Evolutionary conservation across 129 eudicot species (phyloP), one percentile per base, ranked within the genome.

Genomic region (Erigeron canadensis): DNA sequence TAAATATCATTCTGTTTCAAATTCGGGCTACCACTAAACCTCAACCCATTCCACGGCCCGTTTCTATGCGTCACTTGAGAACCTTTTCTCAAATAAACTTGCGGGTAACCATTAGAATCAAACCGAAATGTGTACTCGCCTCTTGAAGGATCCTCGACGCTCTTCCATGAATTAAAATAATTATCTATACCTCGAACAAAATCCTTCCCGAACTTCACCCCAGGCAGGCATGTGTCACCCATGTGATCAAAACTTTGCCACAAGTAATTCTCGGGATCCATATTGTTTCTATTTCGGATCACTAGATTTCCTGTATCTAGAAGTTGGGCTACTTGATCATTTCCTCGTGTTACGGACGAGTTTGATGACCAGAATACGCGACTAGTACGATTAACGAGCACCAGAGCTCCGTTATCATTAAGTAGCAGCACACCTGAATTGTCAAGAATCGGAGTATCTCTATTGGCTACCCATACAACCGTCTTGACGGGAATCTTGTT

Each of bases 191-290:
- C 86, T 15, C 51, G 58, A 0, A 39, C 72, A 15, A 65, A 55
- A 61, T 86, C 80, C 54, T 56, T 66, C 10, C 87, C 89, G 19
- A 59, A 42, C 51, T 77, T 78, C 96, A 89, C 86, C 11, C 74
- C 67, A 1, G 92, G 92, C 22, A 89, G 38, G 39, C 79, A 77
- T 5, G 96, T 86, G 37, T 86, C 73, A 4, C 81, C 77, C 5
- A 89, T 87, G 10, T 82, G 75, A 82, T 84, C 89, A 43, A 89
- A 89, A 48, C 96, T 89, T 70, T 89, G 91, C 96, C 96, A 88
- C n/a, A 77, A 8, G 63, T 76, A 81, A 6, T 56, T 61, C 2
- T 69, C 74, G 3, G 75, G 53, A 40, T 74, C 18, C 7, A 4
- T 0, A 6, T 64, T 60, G 21, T 53, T 48, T 5, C 53, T 63